phyloP scores from a whole-genome alignment of 1,139 yeast genomes.

The Candida mesenterica region DNA sequence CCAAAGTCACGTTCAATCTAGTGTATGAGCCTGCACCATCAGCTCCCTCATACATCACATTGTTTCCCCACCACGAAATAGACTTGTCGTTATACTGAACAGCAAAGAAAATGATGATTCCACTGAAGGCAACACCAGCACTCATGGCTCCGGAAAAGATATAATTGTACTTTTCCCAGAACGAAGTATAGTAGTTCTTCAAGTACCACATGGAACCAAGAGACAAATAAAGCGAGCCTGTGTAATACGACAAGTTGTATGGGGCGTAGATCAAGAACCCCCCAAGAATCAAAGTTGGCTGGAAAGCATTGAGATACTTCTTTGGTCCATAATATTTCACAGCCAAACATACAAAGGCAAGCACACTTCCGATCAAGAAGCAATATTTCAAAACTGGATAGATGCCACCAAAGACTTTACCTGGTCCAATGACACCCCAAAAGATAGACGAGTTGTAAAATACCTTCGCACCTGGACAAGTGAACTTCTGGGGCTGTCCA shows the following conservation, averaged over 20 bases:
- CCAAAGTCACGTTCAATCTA: slow-evolving; percentile 12
- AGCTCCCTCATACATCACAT: slow-evolving; percentile 13
- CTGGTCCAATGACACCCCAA: slow-evolving; percentile 69
- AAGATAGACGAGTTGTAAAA: slow-evolving; percentile 57
- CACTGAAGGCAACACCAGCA: slow-evolving; percentile 21
- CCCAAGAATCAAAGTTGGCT: slow-evolving; percentile 19
- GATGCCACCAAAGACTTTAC: slow-evolving; percentile 44
- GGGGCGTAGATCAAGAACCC: slow-evolving; percentile 17
- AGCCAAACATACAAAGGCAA: slow-evolving; percentile 30
- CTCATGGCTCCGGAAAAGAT: slow-evolving; percentile 18
- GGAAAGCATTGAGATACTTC: slow-evolving; percentile 15
- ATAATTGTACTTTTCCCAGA: slow-evolving; percentile 23
- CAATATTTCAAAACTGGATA: slow-evolving; percentile 51
- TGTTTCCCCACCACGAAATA: slow-evolving; percentile 22
- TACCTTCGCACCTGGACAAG: slow-evolving; percentile 48
- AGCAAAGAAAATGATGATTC: slow-evolving; percentile 19
- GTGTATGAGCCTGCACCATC: slow-evolving; percentile 11
- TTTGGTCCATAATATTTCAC: slow-evolving; percentile 22
- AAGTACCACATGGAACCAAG: slow-evolving; percentile 18
- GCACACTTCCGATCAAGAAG: slow-evolving; percentile 46
- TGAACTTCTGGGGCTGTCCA: slow-evolving; percentile 39
- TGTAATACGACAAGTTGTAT: slow-evolving; percentile 18
- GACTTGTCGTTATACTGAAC: slow-evolving; percentile 18
- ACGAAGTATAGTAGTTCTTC: slow-evolving; percentile 15
- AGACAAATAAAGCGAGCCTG: slow-evolving; percentile 17